Conservation (phyloP, 257 asterid genomes). For the Paulownia fortunei region DNA sequence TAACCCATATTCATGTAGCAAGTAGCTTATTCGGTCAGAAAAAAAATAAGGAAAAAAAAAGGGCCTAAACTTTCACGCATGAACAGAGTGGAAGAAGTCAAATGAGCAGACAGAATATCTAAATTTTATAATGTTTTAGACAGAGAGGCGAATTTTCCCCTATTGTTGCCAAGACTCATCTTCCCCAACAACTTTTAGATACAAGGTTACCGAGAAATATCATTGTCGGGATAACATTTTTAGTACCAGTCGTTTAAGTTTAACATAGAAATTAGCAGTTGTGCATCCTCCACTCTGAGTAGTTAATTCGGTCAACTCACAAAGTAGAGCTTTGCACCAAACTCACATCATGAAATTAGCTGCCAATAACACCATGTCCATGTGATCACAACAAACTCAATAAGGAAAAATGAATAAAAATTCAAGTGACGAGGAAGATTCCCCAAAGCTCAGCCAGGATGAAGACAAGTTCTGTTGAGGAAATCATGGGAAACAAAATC, state of each 20-base stretch:
- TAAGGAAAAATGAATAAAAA: neutral
- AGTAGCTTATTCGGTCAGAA: constrained; percentile 4
- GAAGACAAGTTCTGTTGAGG: constrained; percentile 3
- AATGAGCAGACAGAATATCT: neutral
- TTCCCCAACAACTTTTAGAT: too few species aligned
- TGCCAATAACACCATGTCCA: neutral
- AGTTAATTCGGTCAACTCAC: too few species aligned
- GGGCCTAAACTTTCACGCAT: neutral
- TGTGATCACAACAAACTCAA: neutral
- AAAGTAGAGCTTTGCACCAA: too few species aligned
- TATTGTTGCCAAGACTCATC: neutral
- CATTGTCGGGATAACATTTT: too few species aligned
- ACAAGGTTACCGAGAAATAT: too few species aligned
- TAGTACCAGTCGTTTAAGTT: too few species aligned
- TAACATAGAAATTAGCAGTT: too few species aligned
- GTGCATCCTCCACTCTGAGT: too few species aligned
- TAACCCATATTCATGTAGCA: neutral
- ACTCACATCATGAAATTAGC: too few species aligned
- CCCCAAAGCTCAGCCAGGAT: neutral
- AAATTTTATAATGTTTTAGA: neutral
- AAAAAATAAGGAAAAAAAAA: neutral
- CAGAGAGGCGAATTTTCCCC: neutral
- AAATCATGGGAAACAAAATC: neutral
- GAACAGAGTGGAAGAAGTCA: constrained; percentile 3
- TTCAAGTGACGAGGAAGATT: neutral